Base-by-base conservation (phyloP, 78 protist genomes). In the Guillardia theta region DNA sequence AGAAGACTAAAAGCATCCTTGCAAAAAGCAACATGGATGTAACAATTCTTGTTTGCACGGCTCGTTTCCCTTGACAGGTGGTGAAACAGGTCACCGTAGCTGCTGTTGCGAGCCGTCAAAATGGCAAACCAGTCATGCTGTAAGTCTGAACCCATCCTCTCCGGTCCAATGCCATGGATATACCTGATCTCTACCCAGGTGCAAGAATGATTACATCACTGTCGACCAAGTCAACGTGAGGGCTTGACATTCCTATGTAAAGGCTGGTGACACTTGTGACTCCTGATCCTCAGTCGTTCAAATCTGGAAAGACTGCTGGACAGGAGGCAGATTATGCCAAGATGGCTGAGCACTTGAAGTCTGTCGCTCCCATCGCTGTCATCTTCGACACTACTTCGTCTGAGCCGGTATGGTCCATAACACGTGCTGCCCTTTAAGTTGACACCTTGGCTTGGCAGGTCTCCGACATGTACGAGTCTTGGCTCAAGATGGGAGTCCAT, bases 381-480 rank as follows among this genome's bases (percentile, higher is more conserved):
- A 92, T 96, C 0, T 95, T 96, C n/a, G 97, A 96, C 90, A 94
- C 95, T 58, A 93, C 96, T 6, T 88, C 96, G 41, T 77, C 39
- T 47, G 95, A 92, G 36, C 62, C 88, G 19, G 50, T 78, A n/a
- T n/a, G n/a, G n/a, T n/a, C n/a, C n/a, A n/a, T n/a, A n/a, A n/a
- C n/a, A n/a, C n/a, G n/a, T n/a, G n/a, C n/a, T n/a, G n/a, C n/a
- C n/a, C n/a, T n/a, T n/a, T n/a, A n/a, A n/a, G n/a, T n/a, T n/a
- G n/a, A n/a, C n/a, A n/a, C n/a, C n/a, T n/a, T n/a, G n/a, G n/a
- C 48, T 70, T 43, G 8, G 33, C 36, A 22, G 39, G 64, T 94
- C 36, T 94, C 97, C 48, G 62, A 80, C 21, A 1, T 5, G 48
- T 96, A 96, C 92, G 62, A 88, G 36, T 15, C 33, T 19, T 96